Evolutionary conservation across 2,329 filamentous ascomycete genomes (phyloP).

Genomic region (Paracorniculantispora psalliotae): DNA sequence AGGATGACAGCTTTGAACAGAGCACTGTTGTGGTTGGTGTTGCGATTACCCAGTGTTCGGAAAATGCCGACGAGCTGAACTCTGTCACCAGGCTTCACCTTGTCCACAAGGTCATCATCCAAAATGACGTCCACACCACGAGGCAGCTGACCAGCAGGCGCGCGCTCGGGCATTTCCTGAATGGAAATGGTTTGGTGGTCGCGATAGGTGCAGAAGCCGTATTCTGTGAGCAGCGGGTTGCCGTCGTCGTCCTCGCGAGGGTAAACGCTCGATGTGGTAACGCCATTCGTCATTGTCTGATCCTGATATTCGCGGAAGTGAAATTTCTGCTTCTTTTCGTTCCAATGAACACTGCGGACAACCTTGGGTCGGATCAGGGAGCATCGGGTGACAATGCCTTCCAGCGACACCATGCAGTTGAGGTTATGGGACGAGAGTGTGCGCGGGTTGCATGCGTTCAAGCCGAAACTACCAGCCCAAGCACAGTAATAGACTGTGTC

Average conservation of each 20-base stretch:
- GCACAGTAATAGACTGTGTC: slow-evolving; percentile 93
- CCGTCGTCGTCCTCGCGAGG: slow-evolving; percentile 90
- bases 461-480: slow-evolving; percentile 93
- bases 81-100: slow-evolving; percentile 89
- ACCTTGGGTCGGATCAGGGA: slow-evolving; percentile 94
- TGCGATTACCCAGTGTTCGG: slow-evolving; percentile 88
- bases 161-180: slow-evolving; percentile 97
- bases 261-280: slow-evolving; percentile 86
- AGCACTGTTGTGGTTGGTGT: slow-evolving; percentile 82
- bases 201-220: slow-evolving; percentile 90
- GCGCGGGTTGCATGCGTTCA: slow-evolving; percentile 89
- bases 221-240: slow-evolving; percentile 89
- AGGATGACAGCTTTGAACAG: slow-evolving; percentile 92
- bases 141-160: slow-evolving; percentile 90
- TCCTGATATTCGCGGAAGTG: slow-evolving; percentile 88
- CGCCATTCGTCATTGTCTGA: slow-evolving; percentile 93
- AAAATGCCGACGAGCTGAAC: slow-evolving; percentile 97
- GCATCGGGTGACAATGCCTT: slow-evolving; percentile 95
- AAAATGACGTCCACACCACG: slow-evolving; percentile 94
- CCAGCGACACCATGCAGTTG: slow-evolving; percentile 94
- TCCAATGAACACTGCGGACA: slow-evolving; percentile 97
- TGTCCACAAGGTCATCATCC: slow-evolving; percentile 93
- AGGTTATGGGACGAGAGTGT: slow-evolving; percentile 84
- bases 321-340: slow-evolving; percentile 80
- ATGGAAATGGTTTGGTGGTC: slow-evolving; percentile 98